A percentile compares a stretch with the other conserved stretches of the same genome.
Conservation (phyloP, 768 basidiomycete species). For the Tricholoma sp. region DNA sequence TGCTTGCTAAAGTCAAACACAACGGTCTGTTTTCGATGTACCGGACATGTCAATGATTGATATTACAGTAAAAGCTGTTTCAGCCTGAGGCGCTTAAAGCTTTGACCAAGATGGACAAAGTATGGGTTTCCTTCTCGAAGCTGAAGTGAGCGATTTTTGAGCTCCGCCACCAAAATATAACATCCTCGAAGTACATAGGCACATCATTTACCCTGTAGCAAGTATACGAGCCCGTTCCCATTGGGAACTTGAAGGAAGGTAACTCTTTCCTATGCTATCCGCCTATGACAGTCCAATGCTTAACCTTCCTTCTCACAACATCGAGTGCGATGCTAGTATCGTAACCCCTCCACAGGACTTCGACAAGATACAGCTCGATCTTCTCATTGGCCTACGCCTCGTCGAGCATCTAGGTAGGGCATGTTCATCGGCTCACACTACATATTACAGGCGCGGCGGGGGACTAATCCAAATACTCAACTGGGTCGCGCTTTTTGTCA, state of each 20-base stretch:
- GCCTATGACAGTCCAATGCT: not conserved
- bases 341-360: not conserved
- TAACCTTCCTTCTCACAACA: not conserved
- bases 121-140: not conserved
- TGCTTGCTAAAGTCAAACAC: too few relatives aligned
- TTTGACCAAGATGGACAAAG: too few relatives aligned
- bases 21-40: too few relatives aligned
- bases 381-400: conserved; percentile 11
- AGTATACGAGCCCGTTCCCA: not conserved
- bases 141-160: not conserved
- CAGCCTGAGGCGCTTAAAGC: too few relatives aligned
- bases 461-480: conserved; percentile 9
- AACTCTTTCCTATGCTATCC: not conserved
- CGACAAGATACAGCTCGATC: conserved; percentile 8
- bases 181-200: not conserved
- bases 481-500: conserved; percentile 10
- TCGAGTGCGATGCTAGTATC: not conserved
- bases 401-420: conserved; percentile 10
- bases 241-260: not conserved
- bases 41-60: too few relatives aligned
- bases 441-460: conserved; percentile 3
- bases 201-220: not conserved
- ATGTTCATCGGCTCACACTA: conserved; percentile 3
- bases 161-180: not conserved
- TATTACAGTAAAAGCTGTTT: too few relatives aligned